These are phyloP conservation scores for Melocanna baccifera DNA, from an alignment of 176 grass and related monocot genomes.

Conservation along the genomic window DNA sequence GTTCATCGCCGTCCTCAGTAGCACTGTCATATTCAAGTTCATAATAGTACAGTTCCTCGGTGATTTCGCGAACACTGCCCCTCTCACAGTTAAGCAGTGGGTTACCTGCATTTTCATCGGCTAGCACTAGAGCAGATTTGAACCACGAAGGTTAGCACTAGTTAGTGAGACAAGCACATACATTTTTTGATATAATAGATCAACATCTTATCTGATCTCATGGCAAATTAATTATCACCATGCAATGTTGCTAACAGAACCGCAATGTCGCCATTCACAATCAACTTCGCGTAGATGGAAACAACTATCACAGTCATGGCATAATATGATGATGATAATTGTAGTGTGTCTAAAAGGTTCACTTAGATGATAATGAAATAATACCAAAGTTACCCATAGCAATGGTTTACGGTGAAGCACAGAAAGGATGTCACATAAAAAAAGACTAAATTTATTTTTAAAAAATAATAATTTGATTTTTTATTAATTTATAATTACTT, in stretches of 20 bases:
- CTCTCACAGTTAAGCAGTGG: conserved; percentile 72
- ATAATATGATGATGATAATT: not conserved
- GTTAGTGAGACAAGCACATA: not conserved
- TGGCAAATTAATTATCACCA: not conserved
- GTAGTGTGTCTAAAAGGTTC: not conserved
- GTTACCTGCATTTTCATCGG: conserved; percentile 59
- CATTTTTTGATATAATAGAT: not conserved
- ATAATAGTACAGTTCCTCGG: conserved; percentile 91
- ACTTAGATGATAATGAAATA: not conserved
- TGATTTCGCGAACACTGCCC: conserved; percentile 85
- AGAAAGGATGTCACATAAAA: not conserved
- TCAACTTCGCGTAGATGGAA: not conserved
- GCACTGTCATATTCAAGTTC: conserved; percentile 78
- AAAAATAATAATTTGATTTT: no score
- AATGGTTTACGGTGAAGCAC: not conserved
- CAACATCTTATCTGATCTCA: no score
- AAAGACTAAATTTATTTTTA: no score
- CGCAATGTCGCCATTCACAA: not conserved
- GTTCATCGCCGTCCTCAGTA: conserved; percentile 64
- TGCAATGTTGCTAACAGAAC: not conserved
- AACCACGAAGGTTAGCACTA: not conserved
- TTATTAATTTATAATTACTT: no score
- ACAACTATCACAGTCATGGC: not conserved
- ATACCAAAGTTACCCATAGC: not conserved
- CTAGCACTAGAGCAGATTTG: not conserved